A percentile compares a stretch with the other conserved stretches of the same genome.
Conservation (phyloP, 78 protist species). For the Acrasis kona region DNA sequence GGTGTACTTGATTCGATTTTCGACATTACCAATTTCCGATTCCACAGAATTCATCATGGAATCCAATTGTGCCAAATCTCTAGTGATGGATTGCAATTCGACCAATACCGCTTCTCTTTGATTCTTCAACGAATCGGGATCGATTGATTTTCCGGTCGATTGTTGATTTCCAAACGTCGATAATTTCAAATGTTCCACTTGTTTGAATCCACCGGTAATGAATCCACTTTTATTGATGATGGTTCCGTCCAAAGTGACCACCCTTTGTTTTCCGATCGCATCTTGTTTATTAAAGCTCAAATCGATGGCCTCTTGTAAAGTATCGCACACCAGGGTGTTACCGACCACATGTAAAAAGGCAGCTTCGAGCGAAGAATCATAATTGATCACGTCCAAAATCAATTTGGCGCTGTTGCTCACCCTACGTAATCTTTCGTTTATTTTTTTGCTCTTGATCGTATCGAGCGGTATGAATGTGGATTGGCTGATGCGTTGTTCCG, state of each 20-base stretch:
- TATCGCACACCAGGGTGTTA: conserved; percentile 77
- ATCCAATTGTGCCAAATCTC: background rate
- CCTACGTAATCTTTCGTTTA: conserved; percentile 41
- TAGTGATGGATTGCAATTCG: background rate
- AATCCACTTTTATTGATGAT: conserved; percentile 73
- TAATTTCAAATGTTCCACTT: no score
- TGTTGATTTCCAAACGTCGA: no score
- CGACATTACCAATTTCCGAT: background rate
- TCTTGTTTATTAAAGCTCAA: conserved; percentile 30
- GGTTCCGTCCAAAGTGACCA: conserved; percentile 84
- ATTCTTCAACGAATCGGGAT: background rate
- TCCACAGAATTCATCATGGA: background rate
- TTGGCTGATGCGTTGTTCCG: conserved; percentile 54
- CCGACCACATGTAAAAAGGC: conserved; percentile 85
- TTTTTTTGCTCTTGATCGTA: conserved; percentile 32
- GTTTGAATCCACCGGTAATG: conserved; percentile 75
- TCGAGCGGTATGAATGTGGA: conserved; percentile 85
- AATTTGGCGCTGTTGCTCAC: conserved; percentile 41
- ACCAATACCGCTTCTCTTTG: background rate
- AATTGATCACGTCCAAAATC: conserved; percentile 44
- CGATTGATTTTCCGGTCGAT: background rate
- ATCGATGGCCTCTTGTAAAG: conserved; percentile 56
- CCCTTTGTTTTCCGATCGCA: conserved; percentile 27
- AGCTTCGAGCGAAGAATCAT: background rate
- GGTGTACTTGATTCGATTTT: background rate